Conservation (phyloP, 768 basidiomycete genomes). For the Exidia glandulosa region DNA sequence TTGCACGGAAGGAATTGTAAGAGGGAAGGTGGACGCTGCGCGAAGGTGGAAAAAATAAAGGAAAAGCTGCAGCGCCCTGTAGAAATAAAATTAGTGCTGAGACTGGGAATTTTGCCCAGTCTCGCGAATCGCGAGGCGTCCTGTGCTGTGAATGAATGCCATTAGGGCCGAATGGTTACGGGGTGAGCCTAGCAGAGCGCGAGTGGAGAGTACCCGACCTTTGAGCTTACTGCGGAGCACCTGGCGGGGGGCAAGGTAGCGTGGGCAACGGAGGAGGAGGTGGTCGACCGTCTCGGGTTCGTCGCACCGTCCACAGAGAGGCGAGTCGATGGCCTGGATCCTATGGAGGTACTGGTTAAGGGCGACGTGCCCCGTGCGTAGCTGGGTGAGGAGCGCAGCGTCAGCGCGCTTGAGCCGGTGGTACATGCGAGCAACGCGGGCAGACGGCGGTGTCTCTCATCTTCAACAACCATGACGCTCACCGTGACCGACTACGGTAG, state of each 20-base stretch:
- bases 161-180: too few species aligned
- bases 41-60: too few species aligned
- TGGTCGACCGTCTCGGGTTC: slow-evolving; percentile 6
- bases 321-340: not conserved
- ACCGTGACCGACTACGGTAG: too few species aligned
- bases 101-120: too few species aligned
- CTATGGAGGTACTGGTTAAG: slow-evolving; percentile 7
- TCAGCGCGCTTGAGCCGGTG: not conserved
- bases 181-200: not conserved
- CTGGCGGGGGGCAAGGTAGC: not conserved
- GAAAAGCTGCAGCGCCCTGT: too few species aligned
- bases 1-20: too few species aligned
- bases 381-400: slow-evolving; percentile 5
- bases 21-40: too few species aligned
- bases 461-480: too few species aligned
- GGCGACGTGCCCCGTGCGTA: slow-evolving; percentile 7
- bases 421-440: not conserved
- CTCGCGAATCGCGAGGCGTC: too few species aligned
- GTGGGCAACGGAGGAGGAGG: slow-evolving; percentile 5
- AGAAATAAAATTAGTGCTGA: too few species aligned
- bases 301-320: slow-evolving; percentile 2
- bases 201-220: not conserved
- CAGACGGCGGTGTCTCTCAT: not conserved
- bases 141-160: too few species aligned
- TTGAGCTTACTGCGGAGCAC: not conserved